phyloP scores from a whole-genome alignment of 345 rosid species.

The Nephelium lappaceum region DNA sequence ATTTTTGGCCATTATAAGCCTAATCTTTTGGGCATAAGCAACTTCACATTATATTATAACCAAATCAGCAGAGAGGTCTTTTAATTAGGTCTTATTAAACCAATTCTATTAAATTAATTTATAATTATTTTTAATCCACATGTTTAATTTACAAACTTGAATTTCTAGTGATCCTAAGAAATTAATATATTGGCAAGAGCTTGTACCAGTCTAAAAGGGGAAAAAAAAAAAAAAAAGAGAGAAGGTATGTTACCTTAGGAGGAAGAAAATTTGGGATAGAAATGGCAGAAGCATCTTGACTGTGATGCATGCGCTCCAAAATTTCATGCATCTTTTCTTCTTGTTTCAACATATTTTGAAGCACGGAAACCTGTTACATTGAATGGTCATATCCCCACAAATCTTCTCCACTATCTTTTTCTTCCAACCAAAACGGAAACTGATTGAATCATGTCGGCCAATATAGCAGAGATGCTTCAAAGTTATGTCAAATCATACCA shows the following conservation, averaged over 20 bases:
- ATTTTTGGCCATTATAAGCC: neutral
- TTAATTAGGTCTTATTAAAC: too few relatives aligned
- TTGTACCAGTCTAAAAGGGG: neutral
- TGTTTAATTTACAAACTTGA: too few relatives aligned
- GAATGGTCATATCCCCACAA: neutral
- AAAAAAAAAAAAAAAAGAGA: neutral
- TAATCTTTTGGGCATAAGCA: neutral
- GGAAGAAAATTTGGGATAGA: conserved; percentile 72
- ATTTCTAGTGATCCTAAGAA: neutral
- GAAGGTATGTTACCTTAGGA: conserved; percentile 58
- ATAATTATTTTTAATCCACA: too few relatives aligned
- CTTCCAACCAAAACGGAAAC: neutral
- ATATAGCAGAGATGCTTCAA: too few relatives aligned
- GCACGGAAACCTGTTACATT: conserved; percentile 56
- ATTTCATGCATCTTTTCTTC: conserved; percentile 79
- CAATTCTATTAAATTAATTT: too few relatives aligned
- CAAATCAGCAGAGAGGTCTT: too few relatives aligned
- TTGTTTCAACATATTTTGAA: conserved; percentile 75
- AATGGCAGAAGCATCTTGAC: conserved; percentile 43
- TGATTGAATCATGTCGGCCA: neutral
- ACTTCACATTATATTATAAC: too few relatives aligned
- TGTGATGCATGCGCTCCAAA: conserved; percentile 55
- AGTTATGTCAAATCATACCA: neutral
- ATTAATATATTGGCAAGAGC: neutral
- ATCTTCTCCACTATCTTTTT: neutral